These are phyloP conservation scores for Physcia stellaris DNA, from an alignment of 495 filamentous ascomycete genomes.

Conservation along the genomic window DNA sequence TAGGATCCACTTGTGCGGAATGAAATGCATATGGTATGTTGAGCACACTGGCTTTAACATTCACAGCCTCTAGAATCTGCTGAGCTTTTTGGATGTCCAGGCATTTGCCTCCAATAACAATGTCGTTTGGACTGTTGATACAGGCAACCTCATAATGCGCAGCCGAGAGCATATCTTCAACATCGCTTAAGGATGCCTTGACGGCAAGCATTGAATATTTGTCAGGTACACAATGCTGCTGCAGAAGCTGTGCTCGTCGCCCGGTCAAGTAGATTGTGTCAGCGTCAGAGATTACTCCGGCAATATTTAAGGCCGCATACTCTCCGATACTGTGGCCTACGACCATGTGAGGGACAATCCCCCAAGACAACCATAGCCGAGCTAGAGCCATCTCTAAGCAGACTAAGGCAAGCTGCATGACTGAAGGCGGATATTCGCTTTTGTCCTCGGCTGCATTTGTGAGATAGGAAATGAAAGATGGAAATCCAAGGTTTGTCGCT, in stretches of 20 bases:
- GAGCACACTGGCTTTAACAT: slow-evolving; percentile 42
- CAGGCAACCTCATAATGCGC: slow-evolving; percentile 33
- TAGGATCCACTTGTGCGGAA: slow-evolving; percentile 51
- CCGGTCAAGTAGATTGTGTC: slow-evolving; percentile 69
- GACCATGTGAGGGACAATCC: slow-evolving; percentile 59
- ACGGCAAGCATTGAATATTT: slow-evolving; percentile 45
- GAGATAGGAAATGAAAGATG: slow-evolving; percentile 50
- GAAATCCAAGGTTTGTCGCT: slow-evolving; percentile 54
- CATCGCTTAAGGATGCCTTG: slow-evolving; percentile 10
- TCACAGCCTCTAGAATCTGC: slow-evolving; percentile 30
- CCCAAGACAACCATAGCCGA: slow-evolving; percentile 64
- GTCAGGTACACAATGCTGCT: slow-evolving; percentile 49
- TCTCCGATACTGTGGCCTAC: slow-evolving; percentile 71
- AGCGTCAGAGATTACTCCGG: slow-evolving; percentile 59
- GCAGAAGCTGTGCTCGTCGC: slow-evolving; percentile 57
- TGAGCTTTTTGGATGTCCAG: slow-evolving; percentile 39
- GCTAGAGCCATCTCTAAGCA: slow-evolving; percentile 76
- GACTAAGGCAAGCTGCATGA: slow-evolving; percentile 61
- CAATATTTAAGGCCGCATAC: slow-evolving; percentile 66
- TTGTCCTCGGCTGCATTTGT: slow-evolving; percentile 23
- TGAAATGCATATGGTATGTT: slow-evolving; percentile 59
- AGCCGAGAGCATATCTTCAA: slow-evolving; percentile 20
- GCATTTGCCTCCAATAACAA: slow-evolving; percentile 33
- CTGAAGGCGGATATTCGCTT: slow-evolving; percentile 50
- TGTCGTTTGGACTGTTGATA: slow-evolving; percentile 35